Conservation (phyloP, 805 yeast species). For the Suhomyces xylopsoci region DNA sequence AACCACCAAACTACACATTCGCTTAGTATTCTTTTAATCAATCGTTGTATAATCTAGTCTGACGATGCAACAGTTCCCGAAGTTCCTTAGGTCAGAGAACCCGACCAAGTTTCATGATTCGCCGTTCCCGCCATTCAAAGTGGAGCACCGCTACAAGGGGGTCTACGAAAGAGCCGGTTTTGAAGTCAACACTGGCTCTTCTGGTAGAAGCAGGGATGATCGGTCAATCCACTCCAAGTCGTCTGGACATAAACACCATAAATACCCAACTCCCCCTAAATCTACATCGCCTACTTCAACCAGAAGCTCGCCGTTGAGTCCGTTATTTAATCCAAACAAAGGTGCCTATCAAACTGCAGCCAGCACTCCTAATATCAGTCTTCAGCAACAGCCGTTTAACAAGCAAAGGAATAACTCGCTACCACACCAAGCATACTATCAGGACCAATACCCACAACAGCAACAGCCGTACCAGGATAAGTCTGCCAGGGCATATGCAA, state of each 20-base stretch:
- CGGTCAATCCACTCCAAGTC: constrained; percentile 8
- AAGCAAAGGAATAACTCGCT: background rate
- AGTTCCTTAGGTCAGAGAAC: constrained; percentile 14
- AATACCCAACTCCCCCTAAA: constrained; percentile 10
- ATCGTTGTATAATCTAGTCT: background rate
- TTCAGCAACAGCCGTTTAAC: background rate
- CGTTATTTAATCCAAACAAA: background rate
- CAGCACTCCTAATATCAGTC: constrained; percentile 5
- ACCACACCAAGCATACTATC: background rate
- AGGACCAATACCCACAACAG: background rate
- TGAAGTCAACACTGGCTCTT: constrained; percentile 36
- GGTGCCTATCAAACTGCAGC: constrained; percentile 6
- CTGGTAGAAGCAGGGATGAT: constrained; percentile 4
- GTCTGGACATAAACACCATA: background rate
- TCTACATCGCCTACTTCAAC: constrained; percentile 10
- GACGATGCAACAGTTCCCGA: constrained; percentile 19
- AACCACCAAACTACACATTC: background rate
- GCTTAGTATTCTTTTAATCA: background rate
- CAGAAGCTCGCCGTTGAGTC: constrained; percentile 6
- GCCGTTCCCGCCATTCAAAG: constrained; percentile 69
- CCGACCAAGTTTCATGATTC: constrained; percentile 36
- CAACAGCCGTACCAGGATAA: background rate
- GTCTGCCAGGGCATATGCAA: background rate
- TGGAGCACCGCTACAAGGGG: constrained; percentile 58
- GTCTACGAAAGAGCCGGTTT: constrained; percentile 84